phyloP scores from a whole-genome alignment of 1,284 basidiomycete genomes.

The Boletus sp. region DNA sequence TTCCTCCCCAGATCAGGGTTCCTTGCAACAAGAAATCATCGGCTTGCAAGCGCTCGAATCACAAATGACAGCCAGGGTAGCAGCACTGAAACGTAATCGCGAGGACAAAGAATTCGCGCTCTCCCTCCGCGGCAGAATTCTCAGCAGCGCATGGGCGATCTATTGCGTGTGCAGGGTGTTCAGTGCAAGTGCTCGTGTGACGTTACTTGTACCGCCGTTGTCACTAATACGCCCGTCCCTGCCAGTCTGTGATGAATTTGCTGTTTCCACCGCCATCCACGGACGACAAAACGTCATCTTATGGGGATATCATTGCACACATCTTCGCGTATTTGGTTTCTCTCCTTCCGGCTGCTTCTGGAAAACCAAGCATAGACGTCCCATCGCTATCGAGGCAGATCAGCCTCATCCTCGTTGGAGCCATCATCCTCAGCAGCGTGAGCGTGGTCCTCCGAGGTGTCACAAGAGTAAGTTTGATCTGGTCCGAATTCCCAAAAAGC shows the following conservation, averaged over 20 bases:
- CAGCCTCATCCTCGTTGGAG: constrained; percentile 64
- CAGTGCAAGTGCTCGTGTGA: constrained; percentile 45
- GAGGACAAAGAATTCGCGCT: constrained; percentile 47
- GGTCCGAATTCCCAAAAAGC: not conserved
- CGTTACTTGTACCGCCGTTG: constrained; percentile 4
- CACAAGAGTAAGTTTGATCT: constrained; percentile 45
- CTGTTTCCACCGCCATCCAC: constrained; percentile 41
- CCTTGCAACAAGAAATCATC: constrained; percentile 49
- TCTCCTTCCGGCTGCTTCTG: constrained; percentile 35
- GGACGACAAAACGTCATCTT: constrained; percentile 38
- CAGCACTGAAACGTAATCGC: constrained; percentile 46
- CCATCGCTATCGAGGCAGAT: constrained; percentile 58
- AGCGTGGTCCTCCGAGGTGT: constrained; percentile 63
- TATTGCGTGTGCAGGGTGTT: constrained; percentile 67
- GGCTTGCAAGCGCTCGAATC: constrained; percentile 65
- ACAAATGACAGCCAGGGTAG: constrained; percentile 61
- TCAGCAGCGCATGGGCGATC: constrained; percentile 53
- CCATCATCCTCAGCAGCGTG: constrained; percentile 69
- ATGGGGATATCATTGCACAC: constrained; percentile 60
- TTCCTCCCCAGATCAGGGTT: constrained; percentile 22
- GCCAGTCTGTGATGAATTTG: constrained; percentile 58
- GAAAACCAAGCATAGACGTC: constrained; percentile 33
- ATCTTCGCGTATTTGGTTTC: constrained; percentile 50
- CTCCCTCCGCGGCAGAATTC: constrained; percentile 53
- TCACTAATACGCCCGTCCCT: constrained; percentile 15